phyloP scores from a whole-genome alignment of 192 early-diverging fungal species.

The Linnemannia zychae region DNA sequence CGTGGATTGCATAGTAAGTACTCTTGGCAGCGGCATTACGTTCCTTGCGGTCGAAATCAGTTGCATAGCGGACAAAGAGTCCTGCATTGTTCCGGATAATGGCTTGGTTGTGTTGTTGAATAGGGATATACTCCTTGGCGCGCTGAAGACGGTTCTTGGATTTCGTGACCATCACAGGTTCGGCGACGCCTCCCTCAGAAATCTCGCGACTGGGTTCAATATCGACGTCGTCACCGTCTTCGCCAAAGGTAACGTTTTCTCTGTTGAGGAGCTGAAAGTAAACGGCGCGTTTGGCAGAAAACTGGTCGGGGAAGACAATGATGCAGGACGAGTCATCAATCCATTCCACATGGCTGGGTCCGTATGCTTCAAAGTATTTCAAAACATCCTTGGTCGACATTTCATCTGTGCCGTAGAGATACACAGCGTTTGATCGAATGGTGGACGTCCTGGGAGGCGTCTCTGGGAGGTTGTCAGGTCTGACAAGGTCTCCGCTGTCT shows the following conservation, averaged over 20 bases:
- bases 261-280: slow-evolving; percentile 49
- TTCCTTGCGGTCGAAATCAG: slow-evolving; percentile 59
- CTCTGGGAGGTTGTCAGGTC: slow-evolving; percentile 36
- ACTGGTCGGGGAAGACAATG: slow-evolving; percentile 43
- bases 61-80: slow-evolving; percentile 53
- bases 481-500: slow-evolving; percentile 31
- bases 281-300: slow-evolving; percentile 46
- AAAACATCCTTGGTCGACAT: slow-evolving; percentile 64
- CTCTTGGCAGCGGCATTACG: slow-evolving; percentile 57
- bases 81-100: slow-evolving; percentile 28
- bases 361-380: slow-evolving; percentile 55
- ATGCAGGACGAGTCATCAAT: slow-evolving; percentile 64
- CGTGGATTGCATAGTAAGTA: slow-evolving; percentile 59
- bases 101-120: slow-evolving; percentile 42
- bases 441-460: slow-evolving; percentile 50
- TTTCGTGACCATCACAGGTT: slow-evolving; percentile 5
- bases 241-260: slow-evolving; percentile 41
- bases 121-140: slow-evolving; percentile 43
- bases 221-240: slow-evolving; percentile 28
- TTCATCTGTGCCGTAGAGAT: slow-evolving; percentile 60
- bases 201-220: slow-evolving; percentile 21
- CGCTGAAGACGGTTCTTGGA: slow-evolving; percentile 49
- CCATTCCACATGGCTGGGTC: slow-evolving; percentile 61
- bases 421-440: slow-evolving; percentile 48
- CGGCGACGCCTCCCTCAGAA: background rate